phyloP scores from a whole-genome alignment of 805 yeast species.

The Saccharomycopsis guyanensis region DNA sequence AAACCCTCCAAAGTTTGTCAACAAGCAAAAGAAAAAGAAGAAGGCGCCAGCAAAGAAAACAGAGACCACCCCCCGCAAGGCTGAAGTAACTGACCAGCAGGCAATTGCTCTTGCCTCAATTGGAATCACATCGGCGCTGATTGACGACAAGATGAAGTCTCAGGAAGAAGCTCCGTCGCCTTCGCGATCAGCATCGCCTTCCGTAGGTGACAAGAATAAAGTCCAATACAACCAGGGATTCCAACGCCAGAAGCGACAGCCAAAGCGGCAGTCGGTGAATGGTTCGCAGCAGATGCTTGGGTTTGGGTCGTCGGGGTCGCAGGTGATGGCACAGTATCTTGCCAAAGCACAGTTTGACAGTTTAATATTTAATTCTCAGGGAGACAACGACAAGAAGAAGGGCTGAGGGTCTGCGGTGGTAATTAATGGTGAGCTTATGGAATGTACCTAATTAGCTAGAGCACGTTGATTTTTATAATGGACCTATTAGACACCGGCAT shows the following conservation, averaged over 20 bases:
- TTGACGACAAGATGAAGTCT: not conserved
- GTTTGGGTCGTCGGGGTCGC: slow-evolving; percentile 45
- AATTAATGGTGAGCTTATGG: too few species aligned
- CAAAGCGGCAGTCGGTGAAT: not conserved
- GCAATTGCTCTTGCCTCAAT: slow-evolving; percentile 21
- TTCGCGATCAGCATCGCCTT: too few species aligned
- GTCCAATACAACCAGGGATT: slow-evolving; percentile 1
- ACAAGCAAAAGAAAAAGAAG: slow-evolving; percentile 23
- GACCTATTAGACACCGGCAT: too few species aligned
- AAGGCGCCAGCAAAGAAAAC: slow-evolving; percentile 3
- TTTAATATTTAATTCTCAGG: slow-evolving; percentile 29
- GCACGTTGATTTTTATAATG: too few species aligned
- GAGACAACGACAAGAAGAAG: not conserved
- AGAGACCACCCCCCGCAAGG: not conserved
- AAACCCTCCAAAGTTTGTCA: slow-evolving; percentile 48
- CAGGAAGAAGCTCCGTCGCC: not conserved
- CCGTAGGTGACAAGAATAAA: slow-evolving; percentile 13
- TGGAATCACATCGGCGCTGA: slow-evolving; percentile 12
- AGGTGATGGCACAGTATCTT: slow-evolving; percentile 70
- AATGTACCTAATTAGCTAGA: too few species aligned
- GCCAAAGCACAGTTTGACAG: slow-evolving; percentile 65
- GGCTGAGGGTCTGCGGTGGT: not conserved
- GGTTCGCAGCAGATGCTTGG: slow-evolving; percentile 12
- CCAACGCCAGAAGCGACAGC: slow-evolving; percentile 7
- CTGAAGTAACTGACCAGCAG: slow-evolving; percentile 14